Conservation (phyloP, 1,139 yeast species). For the Pichia sp. region DNA sequence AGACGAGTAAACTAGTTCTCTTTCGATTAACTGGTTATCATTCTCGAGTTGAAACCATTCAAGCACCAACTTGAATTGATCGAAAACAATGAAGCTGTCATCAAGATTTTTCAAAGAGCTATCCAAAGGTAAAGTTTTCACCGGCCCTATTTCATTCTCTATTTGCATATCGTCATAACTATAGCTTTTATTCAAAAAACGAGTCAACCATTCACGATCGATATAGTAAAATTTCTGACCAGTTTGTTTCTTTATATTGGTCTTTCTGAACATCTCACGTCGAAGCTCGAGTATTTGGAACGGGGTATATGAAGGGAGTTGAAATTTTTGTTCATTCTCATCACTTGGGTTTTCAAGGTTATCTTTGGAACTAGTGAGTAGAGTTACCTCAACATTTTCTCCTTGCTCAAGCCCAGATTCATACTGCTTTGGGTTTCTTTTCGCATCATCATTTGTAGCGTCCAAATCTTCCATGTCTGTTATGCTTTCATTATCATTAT, state of each 20-base stretch:
- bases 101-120: neutral
- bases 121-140: slow-evolving; percentile 4
- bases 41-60: slow-evolving; percentile 55
- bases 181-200: slow-evolving; percentile 9
- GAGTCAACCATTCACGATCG: slow-evolving; percentile 10
- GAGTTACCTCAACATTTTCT: no score
- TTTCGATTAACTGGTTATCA: slow-evolving; percentile 40
- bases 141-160: slow-evolving; percentile 11
- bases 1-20: slow-evolving; percentile 34
- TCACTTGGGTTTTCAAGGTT: neutral
- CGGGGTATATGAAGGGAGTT: neutral
- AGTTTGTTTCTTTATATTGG: neutral
- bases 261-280: slow-evolving; percentile 6
- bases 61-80: slow-evolving; percentile 38
- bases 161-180: neutral
- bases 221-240: slow-evolving; percentile 14
- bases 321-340: neutral
- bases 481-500: slow-evolving; percentile 5
- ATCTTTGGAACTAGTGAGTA: neutral
- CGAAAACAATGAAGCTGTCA: slow-evolving; percentile 5
- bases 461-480: slow-evolving; percentile 6
- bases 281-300: slow-evolving; percentile 2
- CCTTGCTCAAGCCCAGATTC: no score
- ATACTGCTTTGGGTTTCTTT: neutral
- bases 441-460: neutral